These are phyloP conservation scores for Avena eriantha DNA, from an alignment of 176 grass and related monocot genomes.

Conservation along the genomic window DNA sequence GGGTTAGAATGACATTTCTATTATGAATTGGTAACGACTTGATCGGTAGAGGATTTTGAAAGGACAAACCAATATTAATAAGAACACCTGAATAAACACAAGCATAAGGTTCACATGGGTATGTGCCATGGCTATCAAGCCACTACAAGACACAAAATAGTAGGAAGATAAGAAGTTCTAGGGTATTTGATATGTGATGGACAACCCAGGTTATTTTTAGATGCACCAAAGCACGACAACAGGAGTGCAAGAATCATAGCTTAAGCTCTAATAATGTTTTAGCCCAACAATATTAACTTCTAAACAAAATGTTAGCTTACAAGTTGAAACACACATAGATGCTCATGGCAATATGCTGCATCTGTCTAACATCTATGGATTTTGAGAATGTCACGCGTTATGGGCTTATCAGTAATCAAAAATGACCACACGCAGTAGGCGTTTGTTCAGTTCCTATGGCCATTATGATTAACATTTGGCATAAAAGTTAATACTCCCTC, in stretches of 20 bases:
- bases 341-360: conserved; percentile 2
- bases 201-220: background rate
- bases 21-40: conserved; percentile 81
- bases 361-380: background rate
- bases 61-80: conserved; percentile 78
- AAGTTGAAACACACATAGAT: background rate
- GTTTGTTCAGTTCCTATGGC: background rate
- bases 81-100: conserved; percentile 68
- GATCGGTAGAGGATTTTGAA: conserved; percentile 82
- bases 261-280: conserved; percentile 19
- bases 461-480: background rate
- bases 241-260: background rate
- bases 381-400: background rate
- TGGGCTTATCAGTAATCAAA: conserved; percentile 2
- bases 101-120: conserved; percentile 10
- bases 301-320: background rate
- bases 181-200: background rate
- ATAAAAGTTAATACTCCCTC: background rate
- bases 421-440: no score
- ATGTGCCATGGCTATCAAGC: background rate
- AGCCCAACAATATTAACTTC: background rate
- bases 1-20: conserved; percentile 85
- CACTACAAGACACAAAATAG: background rate
- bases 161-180: background rate
- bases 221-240: background rate